Evolutionary conservation across 805 yeast species (phyloP).

Genomic region (Ogataea haglerorum): DNA sequence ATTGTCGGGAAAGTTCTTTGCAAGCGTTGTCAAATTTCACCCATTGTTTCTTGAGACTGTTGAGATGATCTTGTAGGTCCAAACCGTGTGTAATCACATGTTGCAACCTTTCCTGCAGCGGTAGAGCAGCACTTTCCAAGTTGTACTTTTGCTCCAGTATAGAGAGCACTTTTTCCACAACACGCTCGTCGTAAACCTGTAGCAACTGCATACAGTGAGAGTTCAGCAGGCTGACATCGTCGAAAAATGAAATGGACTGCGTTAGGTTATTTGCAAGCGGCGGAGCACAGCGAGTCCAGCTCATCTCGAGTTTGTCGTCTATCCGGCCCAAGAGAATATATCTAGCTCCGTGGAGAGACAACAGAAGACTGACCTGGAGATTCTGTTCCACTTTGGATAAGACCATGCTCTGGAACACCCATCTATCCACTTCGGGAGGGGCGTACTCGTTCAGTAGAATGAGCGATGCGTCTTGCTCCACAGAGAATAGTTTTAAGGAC

Average conservation of each 20-base stretch:
- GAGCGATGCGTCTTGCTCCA: constrained; percentile 15
- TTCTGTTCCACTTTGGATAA: constrained; percentile 7
- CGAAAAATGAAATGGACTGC: constrained; percentile 9
- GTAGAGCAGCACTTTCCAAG: constrained; percentile 9
- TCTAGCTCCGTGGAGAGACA: constrained; percentile 24
- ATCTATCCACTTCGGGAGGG: constrained; percentile 19
- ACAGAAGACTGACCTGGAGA: constrained; percentile 23
- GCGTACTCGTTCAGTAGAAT: constrained; percentile 9
- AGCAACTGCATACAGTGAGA: constrained; percentile 44
- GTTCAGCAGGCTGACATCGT: constrained; percentile 17
- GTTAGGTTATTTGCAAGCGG: constrained; percentile 11
- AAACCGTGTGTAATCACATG: constrained; percentile 23
- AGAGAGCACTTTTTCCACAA: constrained; percentile 45
- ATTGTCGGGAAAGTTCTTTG: constrained; percentile 60
- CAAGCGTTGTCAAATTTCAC: constrained; percentile 67
- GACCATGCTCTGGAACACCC: constrained; percentile 27
- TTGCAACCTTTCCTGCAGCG: constrained; percentile 35
- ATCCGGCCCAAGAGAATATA: constrained; percentile 22
- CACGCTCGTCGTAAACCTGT: constrained; percentile 45
- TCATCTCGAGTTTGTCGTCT: not conserved
- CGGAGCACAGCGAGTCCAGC: constrained; percentile 17
- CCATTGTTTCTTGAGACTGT: constrained; percentile 54
- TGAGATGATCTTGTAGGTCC: constrained; percentile 34
- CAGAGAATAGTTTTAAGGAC: constrained; percentile 21
- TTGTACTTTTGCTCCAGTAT: constrained; percentile 16